Percentiles rank a stretch among this genome's conserved stretches.
Evolutionary conservation across 805 yeast genomes (phyloP).

Genomic region (Pichia phayaonensis): DNA sequence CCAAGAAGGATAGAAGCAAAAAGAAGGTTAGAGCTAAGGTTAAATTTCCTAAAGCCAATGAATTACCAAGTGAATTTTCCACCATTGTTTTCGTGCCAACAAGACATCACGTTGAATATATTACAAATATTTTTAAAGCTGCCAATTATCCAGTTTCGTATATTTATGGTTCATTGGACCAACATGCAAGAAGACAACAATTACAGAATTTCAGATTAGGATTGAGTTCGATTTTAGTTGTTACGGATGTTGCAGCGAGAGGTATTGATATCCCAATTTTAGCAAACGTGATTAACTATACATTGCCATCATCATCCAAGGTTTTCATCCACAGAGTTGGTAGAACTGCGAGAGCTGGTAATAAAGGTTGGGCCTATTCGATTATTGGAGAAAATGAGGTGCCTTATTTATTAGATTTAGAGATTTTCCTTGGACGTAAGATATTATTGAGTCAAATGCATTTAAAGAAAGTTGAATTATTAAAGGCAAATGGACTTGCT

Average conservation of each 20-base stretch:
- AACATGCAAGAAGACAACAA: conserved; percentile 87
- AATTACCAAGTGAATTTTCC: conserved; percentile 74
- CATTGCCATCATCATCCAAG: conserved; percentile 87
- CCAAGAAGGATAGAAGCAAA: conserved; percentile 19
- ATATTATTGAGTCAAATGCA: conserved; percentile 63
- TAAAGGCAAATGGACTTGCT: conserved; percentile 31
- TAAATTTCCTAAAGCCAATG: conserved; percentile 70
- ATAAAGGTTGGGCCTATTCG: conserved; percentile 95
- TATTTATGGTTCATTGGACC: conserved; percentile 92
- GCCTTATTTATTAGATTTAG: conserved; percentile 86
- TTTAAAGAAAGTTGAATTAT: conserved; percentile 48
- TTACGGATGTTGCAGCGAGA: conserved; percentile 97
- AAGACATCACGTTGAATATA: conserved; percentile 93
- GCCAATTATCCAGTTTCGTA: conserved; percentile 83
- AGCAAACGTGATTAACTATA: conserved; percentile 88
- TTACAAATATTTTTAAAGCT: conserved; percentile 58
- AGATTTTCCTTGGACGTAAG: conserved; percentile 80
- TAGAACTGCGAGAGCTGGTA: conserved; percentile 99
- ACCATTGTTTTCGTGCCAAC: conserved; percentile 96
- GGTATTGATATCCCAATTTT: conserved; percentile 97
- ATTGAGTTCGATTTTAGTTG: conserved; percentile 78
- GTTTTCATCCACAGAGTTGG: conserved; percentile 97
- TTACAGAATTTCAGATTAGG: conserved; percentile 80
- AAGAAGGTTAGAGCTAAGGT: conserved; percentile 37
- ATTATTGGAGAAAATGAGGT: conserved; percentile 77